Base-by-base conservation (phyloP, 305 asterid species). In the Fraxinus velutina region DNA sequence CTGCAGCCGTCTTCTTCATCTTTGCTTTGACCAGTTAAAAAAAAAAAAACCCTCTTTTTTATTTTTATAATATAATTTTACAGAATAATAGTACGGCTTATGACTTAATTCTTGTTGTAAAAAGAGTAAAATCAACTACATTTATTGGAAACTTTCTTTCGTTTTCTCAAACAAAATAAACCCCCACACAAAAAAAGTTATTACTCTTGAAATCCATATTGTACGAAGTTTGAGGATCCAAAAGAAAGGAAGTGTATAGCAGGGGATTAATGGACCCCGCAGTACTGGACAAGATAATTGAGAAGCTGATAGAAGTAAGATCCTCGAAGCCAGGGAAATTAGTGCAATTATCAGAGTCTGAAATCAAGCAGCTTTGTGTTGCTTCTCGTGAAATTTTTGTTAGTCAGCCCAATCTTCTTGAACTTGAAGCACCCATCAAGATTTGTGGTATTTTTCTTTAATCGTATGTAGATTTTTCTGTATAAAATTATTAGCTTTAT, bases 361-460 rank as follows among this genome's bases (percentile, higher is more conserved):
- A 95, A 90, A 93, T 95, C 89, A 95, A 94, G 89, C 98, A 93
- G 90, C 97, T 95, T 0, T 93, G 97, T 86, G 92, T 79, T 84
- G 93, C 92, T 27, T 91, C 98, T 77, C 94, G 95, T 74, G 97
- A 95, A 68, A 92, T 92, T 84, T 95, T 95, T 88, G 86, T 85
- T 47, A 87, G 76, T 73, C 99, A 95, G 89, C 99, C 97, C 36
- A 93, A 92, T 93, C 97, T 95, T 79, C 97, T 95, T 17, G 99
- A 95, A 78, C 97, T 95, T 44, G 97, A 92, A 84, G 98, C 98
- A 44, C 99, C 99, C 84, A 93, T 95, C 95, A 93, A 95, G 92
- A 95, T 95, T 92, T 95, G 99, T 52, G 99, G 99, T 94, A 89
- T n/a, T 52, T 29, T 50, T 2, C 42, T 1, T 4, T 1, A 21